Conservation (phyloP, 1,139 yeast genomes). For the Debaryomyces udenii region DNA sequence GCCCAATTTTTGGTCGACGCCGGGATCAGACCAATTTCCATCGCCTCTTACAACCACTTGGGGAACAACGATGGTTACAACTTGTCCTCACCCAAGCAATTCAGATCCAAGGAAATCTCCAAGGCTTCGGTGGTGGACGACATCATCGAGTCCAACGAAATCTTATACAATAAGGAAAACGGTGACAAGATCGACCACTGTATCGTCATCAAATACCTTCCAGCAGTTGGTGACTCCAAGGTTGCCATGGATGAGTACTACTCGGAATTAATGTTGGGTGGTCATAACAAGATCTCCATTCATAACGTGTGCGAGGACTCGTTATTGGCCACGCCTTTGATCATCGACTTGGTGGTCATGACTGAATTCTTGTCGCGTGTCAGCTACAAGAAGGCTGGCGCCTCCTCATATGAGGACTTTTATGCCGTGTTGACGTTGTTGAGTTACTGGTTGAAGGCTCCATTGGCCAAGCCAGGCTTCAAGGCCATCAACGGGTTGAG, state of each 20-base stretch:
- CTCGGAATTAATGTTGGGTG: slow-evolving; percentile 96
- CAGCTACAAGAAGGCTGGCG: slow-evolving; percentile 61
- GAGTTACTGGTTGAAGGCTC: slow-evolving; percentile 97
- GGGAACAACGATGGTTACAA: slow-evolving; percentile 97
- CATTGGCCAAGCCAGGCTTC: slow-evolving; percentile 87
- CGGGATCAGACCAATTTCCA: slow-evolving; percentile 91
- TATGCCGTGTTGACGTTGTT: slow-evolving; percentile 86
- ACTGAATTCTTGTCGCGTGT: slow-evolving; percentile 90
- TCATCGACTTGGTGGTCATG: slow-evolving; percentile 87
- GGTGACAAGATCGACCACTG: slow-evolving; percentile 90
- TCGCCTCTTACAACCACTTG: slow-evolving; percentile 93
- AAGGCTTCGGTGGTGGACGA: slow-evolving; percentile 94
- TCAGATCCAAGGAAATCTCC: slow-evolving; percentile 93
- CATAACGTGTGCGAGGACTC: slow-evolving; percentile 98
- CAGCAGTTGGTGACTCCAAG: slow-evolving; percentile 95
- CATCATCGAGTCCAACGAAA: slow-evolving; percentile 85
- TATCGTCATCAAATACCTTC: slow-evolving; percentile 90
- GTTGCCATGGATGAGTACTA: slow-evolving; percentile 99
- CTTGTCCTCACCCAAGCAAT: slow-evolving; percentile 88
- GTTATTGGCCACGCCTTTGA: slow-evolving; percentile 89
- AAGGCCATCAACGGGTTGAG: slow-evolving; percentile 91
- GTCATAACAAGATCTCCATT: slow-evolving; percentile 90
- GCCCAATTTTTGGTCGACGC: slow-evolving; percentile 97
- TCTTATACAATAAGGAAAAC: slow-evolving; percentile 78
- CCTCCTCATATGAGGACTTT: slow-evolving; percentile 60